Conservation (phyloP, 164 flowering plant genomes). For the Litsea cubeba region DNA sequence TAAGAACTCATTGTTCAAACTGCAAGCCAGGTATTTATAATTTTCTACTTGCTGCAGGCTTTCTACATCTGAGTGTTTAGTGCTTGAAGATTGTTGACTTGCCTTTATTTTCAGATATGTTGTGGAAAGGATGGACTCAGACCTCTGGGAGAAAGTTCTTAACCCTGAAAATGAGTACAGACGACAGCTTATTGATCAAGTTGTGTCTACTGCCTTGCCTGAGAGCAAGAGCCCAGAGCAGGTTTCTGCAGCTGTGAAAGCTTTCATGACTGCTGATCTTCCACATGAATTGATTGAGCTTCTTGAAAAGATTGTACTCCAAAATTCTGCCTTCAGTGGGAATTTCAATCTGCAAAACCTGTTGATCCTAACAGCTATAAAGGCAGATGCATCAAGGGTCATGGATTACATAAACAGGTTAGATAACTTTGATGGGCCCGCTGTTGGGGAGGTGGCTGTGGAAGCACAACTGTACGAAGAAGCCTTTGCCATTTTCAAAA, state of each 20-base stretch:
- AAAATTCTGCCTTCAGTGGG: slow-evolving; percentile 99
- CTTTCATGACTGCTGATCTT: slow-evolving; percentile 99
- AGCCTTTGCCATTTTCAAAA: slow-evolving; percentile 95
- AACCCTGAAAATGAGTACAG: slow-evolving; percentile 87
- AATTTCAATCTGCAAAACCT: slow-evolving; percentile 94
- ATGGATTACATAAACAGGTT: slow-evolving; percentile 96
- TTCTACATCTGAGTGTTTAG: not conserved
- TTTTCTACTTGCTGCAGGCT: not conserved
- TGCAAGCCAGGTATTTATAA: slow-evolving; percentile 79
- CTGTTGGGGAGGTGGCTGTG: slow-evolving; percentile 98
- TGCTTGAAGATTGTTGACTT: slow-evolving; percentile 4
- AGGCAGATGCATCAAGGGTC: slow-evolving; percentile 97
- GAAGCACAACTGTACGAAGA: slow-evolving; percentile 95
- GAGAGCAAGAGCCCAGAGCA: slow-evolving; percentile 99
- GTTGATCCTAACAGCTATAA: slow-evolving; percentile 86
- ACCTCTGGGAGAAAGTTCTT: slow-evolving; percentile 96
- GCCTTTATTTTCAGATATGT: slow-evolving; percentile 66
- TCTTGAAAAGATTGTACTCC: slow-evolving; percentile 97
- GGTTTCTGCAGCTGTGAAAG: slow-evolving; percentile 99
- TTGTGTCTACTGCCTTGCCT: slow-evolving; percentile 98
- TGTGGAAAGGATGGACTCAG: slow-evolving; percentile 97
- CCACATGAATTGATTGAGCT: slow-evolving; percentile 99
- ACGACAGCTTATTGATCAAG: slow-evolving; percentile 97
- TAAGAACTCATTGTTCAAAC: slow-evolving; percentile 90
- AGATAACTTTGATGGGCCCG: slow-evolving; percentile 99